Evolutionary conservation across 352 stramenopile genomes (phyloP), one percentile per base, ranked within the genome.

Genomic region (Globisporangium spiculum): DNA sequence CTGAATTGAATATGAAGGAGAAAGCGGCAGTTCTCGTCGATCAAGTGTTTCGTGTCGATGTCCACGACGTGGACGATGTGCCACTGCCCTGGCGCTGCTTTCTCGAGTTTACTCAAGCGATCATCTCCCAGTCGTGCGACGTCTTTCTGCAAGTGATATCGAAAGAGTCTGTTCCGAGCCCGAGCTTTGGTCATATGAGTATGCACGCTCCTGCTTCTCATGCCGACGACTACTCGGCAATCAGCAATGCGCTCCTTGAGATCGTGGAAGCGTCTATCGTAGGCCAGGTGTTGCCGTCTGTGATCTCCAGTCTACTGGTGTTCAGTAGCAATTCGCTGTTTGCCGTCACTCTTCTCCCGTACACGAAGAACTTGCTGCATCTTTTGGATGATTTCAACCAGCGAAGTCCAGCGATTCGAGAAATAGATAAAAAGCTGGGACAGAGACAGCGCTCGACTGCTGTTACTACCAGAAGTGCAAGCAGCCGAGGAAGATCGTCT

Each of bases 321-420:
- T 93, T 93, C 48, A 82, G 66, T 46, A 81, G 88, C 60, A 75
- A 80, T 10, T 58, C 78, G 1, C 63, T 86, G 3, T 90, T 94
- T 65, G 79, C 80, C 27, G 70, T 62, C 1, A 46, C 72, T 6
- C 66, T 94, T 26, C 61, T 94, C 16, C 75, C 83, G 16, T 73
- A 64, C 2, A 53, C 83, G 4, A 86, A 78, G 38, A 74, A 70
- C 0, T 55, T 93, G 5, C 61, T 94, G 8, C 70, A 70, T 9
- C 67, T 84, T 2, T 24, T 94, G 0, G 84, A 94, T 38, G 63
- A 56, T 1, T 75, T 90, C 9, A 87, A 89, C n/a, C 69, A 64
- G 20, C 65, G 55, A 18, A 67, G 72, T 38, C 38, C 27, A 22
- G 41, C 18, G 5, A 61, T 77, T 1, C 27, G 70, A 1, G 58